phyloP scores from a whole-genome alignment of 2,329 filamentous ascomycete genomes.

The Aplosporella prunicola region DNA sequence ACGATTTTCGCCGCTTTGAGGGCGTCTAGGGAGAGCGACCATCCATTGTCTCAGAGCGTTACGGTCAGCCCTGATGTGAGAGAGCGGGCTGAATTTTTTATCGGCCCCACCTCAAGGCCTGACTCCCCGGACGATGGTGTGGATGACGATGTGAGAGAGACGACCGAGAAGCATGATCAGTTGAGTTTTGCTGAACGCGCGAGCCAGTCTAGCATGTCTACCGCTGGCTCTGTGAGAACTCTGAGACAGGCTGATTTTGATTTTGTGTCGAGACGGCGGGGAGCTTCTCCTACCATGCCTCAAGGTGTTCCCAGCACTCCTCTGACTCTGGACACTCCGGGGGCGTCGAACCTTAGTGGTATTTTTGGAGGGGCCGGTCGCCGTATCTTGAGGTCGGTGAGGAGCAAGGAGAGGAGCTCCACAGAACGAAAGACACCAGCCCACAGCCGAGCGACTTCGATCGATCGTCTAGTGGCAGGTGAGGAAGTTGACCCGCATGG shows the following conservation, averaged over 20 bases:
- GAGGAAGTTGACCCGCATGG: slow-evolving; percentile 54
- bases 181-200: slow-evolving; percentile 26
- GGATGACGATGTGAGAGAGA: slow-evolving; percentile 17
- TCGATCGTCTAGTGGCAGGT: slow-evolving; percentile 50
- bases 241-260: slow-evolving; percentile 34
- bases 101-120: slow-evolving; percentile 31
- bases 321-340: slow-evolving; percentile 32
- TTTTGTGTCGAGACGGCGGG: slow-evolving; percentile 13
- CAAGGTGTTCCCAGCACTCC: slow-evolving; percentile 37
- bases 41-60: slow-evolving; percentile 67
- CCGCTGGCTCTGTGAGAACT: slow-evolving; percentile 35
- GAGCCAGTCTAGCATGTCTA: slow-evolving; percentile 29
- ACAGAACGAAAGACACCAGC: slow-evolving; percentile 40
- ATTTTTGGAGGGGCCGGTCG: slow-evolving; percentile 38
- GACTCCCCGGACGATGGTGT: slow-evolving; percentile 28
- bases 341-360: slow-evolving; percentile 33
- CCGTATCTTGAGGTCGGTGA: slow-evolving; percentile 37
- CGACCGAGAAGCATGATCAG: slow-evolving; percentile 15
- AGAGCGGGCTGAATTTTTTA: slow-evolving; percentile 26
- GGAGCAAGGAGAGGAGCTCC: slow-evolving; percentile 31
- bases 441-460: slow-evolving; percentile 47
- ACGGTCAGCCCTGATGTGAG: slow-evolving; percentile 55
- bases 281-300: slow-evolving; percentile 30
- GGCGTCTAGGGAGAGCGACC: slow-evolving; percentile 47
- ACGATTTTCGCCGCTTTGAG: slow-evolving; percentile 43